Percentiles rank a stretch among this genome's conserved stretches.
phyloP scores from a whole-genome alignment of 257 asterid species.

The Schizonepeta tenuifolia region DNA sequence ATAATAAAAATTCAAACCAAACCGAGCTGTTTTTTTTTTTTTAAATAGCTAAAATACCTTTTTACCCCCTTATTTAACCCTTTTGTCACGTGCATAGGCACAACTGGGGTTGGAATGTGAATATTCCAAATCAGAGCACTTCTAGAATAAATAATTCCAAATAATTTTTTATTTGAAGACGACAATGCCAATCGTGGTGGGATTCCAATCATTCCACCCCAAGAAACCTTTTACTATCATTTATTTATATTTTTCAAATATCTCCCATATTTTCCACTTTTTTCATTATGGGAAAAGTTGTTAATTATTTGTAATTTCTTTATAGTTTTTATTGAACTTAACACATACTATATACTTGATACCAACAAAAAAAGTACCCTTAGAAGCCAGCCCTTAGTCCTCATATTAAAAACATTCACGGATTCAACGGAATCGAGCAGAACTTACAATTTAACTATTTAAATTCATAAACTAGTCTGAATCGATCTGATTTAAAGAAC shows the following conservation, averaged over 20 bases:
- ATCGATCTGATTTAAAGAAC: too few species aligned
- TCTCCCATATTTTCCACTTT: not conserved
- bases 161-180: conserved; percentile 5
- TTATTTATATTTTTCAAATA: too few species aligned
- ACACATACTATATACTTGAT: too few species aligned
- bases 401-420: too few species aligned
- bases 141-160: conserved; percentile 16
- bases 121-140: conserved; percentile 34
- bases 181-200: conserved; percentile 22
- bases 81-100: conserved; percentile 34
- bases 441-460: too few species aligned
- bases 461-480: too few species aligned
- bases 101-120: conserved; percentile 30
- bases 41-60: not conserved
- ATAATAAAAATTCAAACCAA: too few species aligned
- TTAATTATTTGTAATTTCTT: not conserved
- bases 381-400: too few species aligned
- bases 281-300: not conserved
- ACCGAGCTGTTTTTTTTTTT: too few species aligned
- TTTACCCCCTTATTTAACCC: conserved; percentile 18
- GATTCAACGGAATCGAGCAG: too few species aligned
- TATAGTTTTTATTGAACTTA: not conserved
- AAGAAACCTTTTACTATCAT: conserved; percentile 8
- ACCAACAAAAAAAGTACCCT: too few species aligned
- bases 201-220: conserved; percentile 31